These are phyloP conservation scores for Lunasporangiospora selenospora DNA, from an alignment of 192 early-diverging fungal genomes.

Conservation along the genomic window DNA sequence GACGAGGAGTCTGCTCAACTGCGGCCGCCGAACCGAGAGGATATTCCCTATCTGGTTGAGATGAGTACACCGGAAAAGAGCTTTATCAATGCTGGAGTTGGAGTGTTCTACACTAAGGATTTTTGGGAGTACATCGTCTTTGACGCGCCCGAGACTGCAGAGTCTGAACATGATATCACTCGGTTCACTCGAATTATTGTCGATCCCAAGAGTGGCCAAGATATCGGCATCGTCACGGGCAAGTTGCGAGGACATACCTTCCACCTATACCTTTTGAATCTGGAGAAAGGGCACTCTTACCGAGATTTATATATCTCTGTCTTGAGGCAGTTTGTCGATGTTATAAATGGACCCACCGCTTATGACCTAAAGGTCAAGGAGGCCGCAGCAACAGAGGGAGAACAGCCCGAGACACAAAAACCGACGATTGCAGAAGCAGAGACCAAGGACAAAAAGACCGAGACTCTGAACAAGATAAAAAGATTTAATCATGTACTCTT, in stretches of 20 bases:
- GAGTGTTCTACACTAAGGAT: not conserved
- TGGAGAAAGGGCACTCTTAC: not conserved
- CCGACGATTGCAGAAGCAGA: too few relatives aligned
- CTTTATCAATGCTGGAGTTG: not conserved
- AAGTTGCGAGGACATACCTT: too few relatives aligned
- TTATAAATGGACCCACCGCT: not conserved
- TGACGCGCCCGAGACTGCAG: not conserved
- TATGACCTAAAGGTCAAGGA: not conserved
- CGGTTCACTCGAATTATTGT: constrained; percentile 25
- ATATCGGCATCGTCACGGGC: constrained; percentile 9
- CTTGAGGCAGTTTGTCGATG: not conserved
- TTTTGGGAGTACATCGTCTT: constrained; percentile 32
- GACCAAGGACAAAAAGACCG: not conserved
- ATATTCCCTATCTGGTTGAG: constrained; percentile 16
- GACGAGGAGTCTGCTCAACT: constrained; percentile 14
- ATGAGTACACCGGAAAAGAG: constrained; percentile 1
- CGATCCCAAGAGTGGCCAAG: not conserved
- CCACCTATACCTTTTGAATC: not conserved
- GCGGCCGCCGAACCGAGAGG: not conserved
- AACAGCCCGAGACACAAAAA: too few relatives aligned
- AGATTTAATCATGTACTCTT: too few relatives aligned
- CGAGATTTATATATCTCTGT: not conserved
- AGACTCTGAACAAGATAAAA: not conserved
- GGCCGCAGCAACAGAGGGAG: not conserved
- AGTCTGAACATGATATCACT: constrained; percentile 15